Conservation (phyloP, 768 basidiomycete species). For the Russula brevipes region DNA sequence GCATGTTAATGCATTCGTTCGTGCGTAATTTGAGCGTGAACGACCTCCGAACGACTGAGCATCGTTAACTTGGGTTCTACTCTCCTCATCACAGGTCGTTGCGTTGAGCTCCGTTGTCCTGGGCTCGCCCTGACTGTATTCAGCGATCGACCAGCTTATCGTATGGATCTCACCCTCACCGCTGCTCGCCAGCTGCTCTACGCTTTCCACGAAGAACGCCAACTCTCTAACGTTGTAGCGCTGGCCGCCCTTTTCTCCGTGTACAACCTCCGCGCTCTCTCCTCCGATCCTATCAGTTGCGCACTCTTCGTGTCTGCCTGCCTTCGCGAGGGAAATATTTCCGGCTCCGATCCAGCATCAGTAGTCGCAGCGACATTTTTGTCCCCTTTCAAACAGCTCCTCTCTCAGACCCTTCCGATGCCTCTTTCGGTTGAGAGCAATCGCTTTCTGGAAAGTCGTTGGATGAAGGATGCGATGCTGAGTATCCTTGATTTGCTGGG, state of each 20-base stretch:
- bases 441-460: conserved; percentile 31
- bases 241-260: conserved; percentile 50
- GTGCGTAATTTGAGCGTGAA: conserved; percentile 11
- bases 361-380: conserved; percentile 41
- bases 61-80: background rate
- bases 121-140: conserved; percentile 55
- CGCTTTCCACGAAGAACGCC: conserved; percentile 44
- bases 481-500: conserved; percentile 1
- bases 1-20: conserved; percentile 17
- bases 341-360: conserved; percentile 31
- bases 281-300: conserved; percentile 51
- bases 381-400: conserved; percentile 37
- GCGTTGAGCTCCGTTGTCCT: conserved; percentile 51
- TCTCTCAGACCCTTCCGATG: conserved; percentile 25
- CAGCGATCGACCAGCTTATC: conserved; percentile 57
- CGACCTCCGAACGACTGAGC: background rate
- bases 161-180: conserved; percentile 43
- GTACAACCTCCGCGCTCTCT: conserved; percentile 50
- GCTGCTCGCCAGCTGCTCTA: conserved; percentile 56
- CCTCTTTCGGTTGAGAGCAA: conserved; percentile 22
- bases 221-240: conserved; percentile 45
- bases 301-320: conserved; percentile 55
- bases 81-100: conserved; percentile 46
- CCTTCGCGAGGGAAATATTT: conserved; percentile 37
- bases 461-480: conserved; percentile 27